Percentiles rank a stretch among this genome's conserved stretches.
phyloP scores from a whole-genome alignment of 768 basidiomycete genomes.

The Pholiota microspora region DNA sequence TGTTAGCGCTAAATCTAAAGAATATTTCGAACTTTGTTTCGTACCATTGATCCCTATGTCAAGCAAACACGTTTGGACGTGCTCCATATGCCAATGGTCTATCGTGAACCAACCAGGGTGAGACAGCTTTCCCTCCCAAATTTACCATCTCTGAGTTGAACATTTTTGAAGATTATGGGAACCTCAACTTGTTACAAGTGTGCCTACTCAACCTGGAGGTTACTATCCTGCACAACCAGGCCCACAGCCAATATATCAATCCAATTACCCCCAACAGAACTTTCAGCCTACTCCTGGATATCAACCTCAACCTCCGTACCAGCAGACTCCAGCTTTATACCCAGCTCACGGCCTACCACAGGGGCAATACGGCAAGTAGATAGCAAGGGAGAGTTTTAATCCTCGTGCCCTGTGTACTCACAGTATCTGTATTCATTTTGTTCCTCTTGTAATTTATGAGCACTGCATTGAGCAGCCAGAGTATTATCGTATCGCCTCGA shows the following conservation, averaged over 20 bases:
- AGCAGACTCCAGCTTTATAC: not conserved
- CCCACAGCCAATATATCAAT: slow-evolving; percentile 17
- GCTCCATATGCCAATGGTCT: slow-evolving; percentile 63
- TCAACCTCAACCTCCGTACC: slow-evolving; percentile 6
- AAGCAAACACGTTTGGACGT: slow-evolving; percentile 60
- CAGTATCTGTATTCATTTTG: too few species aligned
- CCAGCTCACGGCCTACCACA: slow-evolving; percentile 1
- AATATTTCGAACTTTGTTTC: slow-evolving; percentile 68
- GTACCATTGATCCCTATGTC: slow-evolving; percentile 64
- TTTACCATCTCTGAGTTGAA: not conserved
- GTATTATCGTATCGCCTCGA: not conserved
- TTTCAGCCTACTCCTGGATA: slow-evolving; percentile 7
- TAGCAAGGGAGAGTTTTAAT: too few species aligned
- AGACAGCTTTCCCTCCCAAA: slow-evolving; percentile 13
- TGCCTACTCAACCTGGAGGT: slow-evolving; percentile 15
- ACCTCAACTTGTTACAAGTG: slow-evolving; percentile 17
- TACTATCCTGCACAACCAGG: slow-evolving; percentile 19
- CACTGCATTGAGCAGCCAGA: too few species aligned
- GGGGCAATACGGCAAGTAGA: slow-evolving; percentile 1
- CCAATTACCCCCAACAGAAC: slow-evolving; percentile 6
- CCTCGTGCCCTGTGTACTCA: too few species aligned
- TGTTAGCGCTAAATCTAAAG: slow-evolving; percentile 53
- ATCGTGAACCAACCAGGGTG: slow-evolving; percentile 50
- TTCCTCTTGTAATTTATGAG: too few species aligned
- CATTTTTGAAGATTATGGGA: slow-evolving; percentile 16